Base-by-base conservation (phyloP, 768 basidiomycete genomes). In the Amanita inopinata region DNA sequence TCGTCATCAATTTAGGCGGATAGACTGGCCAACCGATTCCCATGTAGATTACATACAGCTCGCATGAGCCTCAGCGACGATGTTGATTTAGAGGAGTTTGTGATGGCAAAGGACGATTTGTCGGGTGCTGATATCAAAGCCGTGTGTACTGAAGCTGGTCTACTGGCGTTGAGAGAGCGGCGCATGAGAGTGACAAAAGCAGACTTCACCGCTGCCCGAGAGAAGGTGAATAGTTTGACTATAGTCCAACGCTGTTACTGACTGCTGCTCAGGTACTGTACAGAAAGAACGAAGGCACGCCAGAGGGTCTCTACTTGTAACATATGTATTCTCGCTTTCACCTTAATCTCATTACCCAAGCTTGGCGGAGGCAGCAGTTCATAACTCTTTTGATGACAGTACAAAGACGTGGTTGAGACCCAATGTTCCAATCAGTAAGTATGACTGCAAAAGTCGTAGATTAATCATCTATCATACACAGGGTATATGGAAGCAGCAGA, bases 121-220 rank as follows among this genome's bases (percentile, higher is more conserved):
- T 90, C 87, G 9, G 96, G 96, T 34, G 96, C 96, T 2, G 96
- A 99, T 56, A 98, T 99, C 72, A 98, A 98, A 66, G 96, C 94
- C 1, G 89, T 98, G 3, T 97, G 93, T 60, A 98, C 96, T 4
- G 96, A 99, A 59, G 94, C 96, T n/a, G 96, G 96, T 51, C 62
- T 99, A 39, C 70, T 98, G 24, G 96, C 96, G 3, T 68, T 99
- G 46, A 75, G 96, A 50, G 96, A 99, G 61, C 73, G 96, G 42
- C 73, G 96, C 48, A 98, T 93, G 91, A 71, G 86, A 57, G 94
- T 97, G 10, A 87, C 78, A 24, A 92, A 96, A 65, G 74, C 71
- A 5, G 94, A 98, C 61, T 89, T 98, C 53, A 82, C 87, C 3
- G 58, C 81, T 9, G 94, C 94, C 2, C 69, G 93, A 58, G 94